phyloP scores from a whole-genome alignment of 2,329 filamentous ascomycete species.

The Ceratocystis variospora region DNA sequence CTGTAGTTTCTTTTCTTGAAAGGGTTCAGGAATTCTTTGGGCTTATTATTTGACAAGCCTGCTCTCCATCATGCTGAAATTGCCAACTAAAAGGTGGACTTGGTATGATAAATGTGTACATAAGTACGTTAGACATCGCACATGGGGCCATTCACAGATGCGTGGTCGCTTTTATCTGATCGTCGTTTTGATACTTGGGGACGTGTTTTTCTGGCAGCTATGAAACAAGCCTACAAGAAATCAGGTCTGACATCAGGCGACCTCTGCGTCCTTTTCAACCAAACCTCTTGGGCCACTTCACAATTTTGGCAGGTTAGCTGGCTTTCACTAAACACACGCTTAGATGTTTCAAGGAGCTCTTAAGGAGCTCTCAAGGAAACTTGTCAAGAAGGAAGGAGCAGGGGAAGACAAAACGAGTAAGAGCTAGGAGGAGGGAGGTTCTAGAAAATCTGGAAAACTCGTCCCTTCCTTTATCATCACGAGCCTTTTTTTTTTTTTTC shows the following conservation, averaged over 20 bases:
- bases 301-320: neutral
- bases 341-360: slow-evolving; percentile 17
- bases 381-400: neutral
- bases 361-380: slow-evolving; percentile 12
- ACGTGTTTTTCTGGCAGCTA: neutral
- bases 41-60: neutral
- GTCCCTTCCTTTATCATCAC: neutral
- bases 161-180: neutral
- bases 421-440: neutral
- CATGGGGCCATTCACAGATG: neutral
- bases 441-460: neutral
- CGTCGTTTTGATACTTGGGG: neutral
- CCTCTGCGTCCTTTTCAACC: too few relatives aligned
- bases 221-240: neutral
- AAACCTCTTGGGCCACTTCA: too few relatives aligned
- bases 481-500: slow-evolving; percentile 2
- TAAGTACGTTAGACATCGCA: neutral
- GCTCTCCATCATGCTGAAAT: neutral
- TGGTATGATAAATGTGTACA: neutral
- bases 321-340: slow-evolving; percentile 7
- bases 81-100: neutral
- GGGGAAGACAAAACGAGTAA: neutral
- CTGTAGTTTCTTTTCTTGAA: neutral
- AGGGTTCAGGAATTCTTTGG: neutral
- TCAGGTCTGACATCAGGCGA: neutral